Evolutionary conservation across 2,329 filamentous ascomycete genomes (phyloP).

Genomic region (Cytospora paraplurivora): DNA sequence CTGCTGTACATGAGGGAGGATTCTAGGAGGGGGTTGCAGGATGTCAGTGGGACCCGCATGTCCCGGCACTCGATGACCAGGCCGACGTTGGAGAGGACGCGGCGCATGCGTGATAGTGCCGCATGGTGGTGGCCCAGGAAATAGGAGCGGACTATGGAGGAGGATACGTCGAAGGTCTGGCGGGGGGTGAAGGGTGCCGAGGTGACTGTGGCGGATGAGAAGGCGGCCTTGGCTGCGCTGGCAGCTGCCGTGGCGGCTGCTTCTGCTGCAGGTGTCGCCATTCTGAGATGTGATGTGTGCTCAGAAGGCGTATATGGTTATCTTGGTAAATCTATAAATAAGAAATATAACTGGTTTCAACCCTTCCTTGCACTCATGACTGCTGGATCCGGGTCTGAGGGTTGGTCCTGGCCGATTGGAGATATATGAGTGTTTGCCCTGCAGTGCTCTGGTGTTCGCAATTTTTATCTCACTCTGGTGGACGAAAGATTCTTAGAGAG

Average conservation of each 20-base stretch:
- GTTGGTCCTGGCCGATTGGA: background rate
- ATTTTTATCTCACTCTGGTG: background rate
- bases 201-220: slow-evolving; percentile 26
- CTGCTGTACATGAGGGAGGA: slow-evolving; percentile 64
- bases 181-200: slow-evolving; percentile 68
- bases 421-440: background rate
- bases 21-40: slow-evolving; percentile 88
- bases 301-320: background rate
- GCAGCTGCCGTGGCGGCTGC: slow-evolving; percentile 26
- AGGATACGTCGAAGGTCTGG: slow-evolving; percentile 68
- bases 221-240: slow-evolving; percentile 24
- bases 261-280: slow-evolving; percentile 18
- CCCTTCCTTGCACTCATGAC: slow-evolving; percentile 6
- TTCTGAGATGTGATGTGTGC: background rate
- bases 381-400: background rate
- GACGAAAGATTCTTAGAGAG: background rate
- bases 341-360: background rate
- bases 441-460: background rate
- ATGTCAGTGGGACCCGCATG: slow-evolving; percentile 85
- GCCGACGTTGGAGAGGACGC: slow-evolving; percentile 76
- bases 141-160: slow-evolving; percentile 82
- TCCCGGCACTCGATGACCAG: slow-evolving; percentile 95
- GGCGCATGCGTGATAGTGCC: slow-evolving; percentile 80
- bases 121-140: slow-evolving; percentile 91
- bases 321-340: background rate